Conservation (phyloP, 495 filamentous ascomycete genomes). For the Aspergillus heteromorphus region DNA sequence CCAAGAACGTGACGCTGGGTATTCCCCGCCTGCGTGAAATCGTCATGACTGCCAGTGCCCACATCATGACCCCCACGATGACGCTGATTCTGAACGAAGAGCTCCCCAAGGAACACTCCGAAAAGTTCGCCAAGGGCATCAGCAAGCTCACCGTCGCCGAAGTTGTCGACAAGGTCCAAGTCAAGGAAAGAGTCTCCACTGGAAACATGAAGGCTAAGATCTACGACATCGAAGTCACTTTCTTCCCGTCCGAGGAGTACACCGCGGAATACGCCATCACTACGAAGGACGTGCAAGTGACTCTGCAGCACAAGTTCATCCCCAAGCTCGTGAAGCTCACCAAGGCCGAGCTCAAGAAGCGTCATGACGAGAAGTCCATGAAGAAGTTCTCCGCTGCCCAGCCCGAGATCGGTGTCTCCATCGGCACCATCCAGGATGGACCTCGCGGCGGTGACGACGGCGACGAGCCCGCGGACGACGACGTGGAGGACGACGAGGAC, state of each 20-base stretch:
- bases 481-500: slow-evolving; percentile 72
- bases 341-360: slow-evolving; percentile 74
- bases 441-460: slow-evolving; percentile 47
- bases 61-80: slow-evolving; percentile 90
- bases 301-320: slow-evolving; percentile 77
- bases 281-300: slow-evolving; percentile 65
- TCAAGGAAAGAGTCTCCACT: slow-evolving; percentile 68
- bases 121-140: slow-evolving; percentile 86
- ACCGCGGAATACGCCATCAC: slow-evolving; percentile 75
- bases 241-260: slow-evolving; percentile 85
- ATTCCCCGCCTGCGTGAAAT: slow-evolving; percentile 97
- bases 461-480: slow-evolving; percentile 63
- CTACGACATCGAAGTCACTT: slow-evolving; percentile 72
- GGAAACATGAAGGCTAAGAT: slow-evolving; percentile 69
- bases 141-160: slow-evolving; percentile 83
- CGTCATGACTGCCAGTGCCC: slow-evolving; percentile 89
- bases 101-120: slow-evolving; percentile 59
- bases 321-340: slow-evolving; percentile 61
- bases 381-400: slow-evolving; percentile 58
- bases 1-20: slow-evolving; percentile 98
- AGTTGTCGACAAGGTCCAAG: slow-evolving; percentile 74
- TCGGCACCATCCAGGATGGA: slow-evolving; percentile 62
- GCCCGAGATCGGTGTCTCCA: slow-evolving; percentile 75
- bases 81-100: slow-evolving; percentile 73
- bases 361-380: slow-evolving; percentile 57